A percentile compares a stretch with the other conserved stretches of the same genome.
Conservation (phyloP, 495 filamentous ascomycete genomes). For the Neurospora sp. region DNA sequence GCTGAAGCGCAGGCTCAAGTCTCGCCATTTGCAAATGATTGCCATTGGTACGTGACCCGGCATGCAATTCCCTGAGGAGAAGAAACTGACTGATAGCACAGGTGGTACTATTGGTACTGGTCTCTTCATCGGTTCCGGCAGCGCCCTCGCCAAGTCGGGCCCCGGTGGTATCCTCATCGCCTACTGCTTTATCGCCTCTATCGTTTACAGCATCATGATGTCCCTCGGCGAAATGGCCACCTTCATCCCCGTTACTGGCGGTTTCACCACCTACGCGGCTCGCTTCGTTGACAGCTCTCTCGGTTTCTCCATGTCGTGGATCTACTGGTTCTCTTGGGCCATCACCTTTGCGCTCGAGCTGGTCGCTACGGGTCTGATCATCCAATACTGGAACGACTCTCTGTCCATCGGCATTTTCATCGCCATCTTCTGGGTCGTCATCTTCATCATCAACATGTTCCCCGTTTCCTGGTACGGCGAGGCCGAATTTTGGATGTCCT, state of each 20-base stretch:
- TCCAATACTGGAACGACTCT: slow-evolving; percentile 59
- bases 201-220: slow-evolving; percentile 52
- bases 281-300: slow-evolving; percentile 63
- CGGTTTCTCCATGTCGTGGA: slow-evolving; percentile 72
- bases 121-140: slow-evolving; percentile 62
- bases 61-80: background rate
- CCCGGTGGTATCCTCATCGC: slow-evolving; percentile 59
- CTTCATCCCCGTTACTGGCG: slow-evolving; percentile 63
- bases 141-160: slow-evolving; percentile 49
- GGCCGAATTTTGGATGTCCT: slow-evolving; percentile 64
- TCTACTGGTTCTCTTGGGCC: slow-evolving; percentile 41
- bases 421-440: slow-evolving; percentile 62
- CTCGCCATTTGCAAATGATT: slow-evolving; percentile 5
- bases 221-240: slow-evolving; percentile 61
- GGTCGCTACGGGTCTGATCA: slow-evolving; percentile 61
- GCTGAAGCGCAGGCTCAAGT: slow-evolving; percentile 1
- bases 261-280: slow-evolving; percentile 64
- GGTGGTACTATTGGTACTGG: slow-evolving; percentile 71
- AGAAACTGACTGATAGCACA: background rate
- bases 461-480: slow-evolving; percentile 61
- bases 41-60: background rate
- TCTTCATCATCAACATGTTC: slow-evolving; percentile 56
- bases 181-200: slow-evolving; percentile 57
- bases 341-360: slow-evolving; percentile 69
- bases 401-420: slow-evolving; percentile 57